Evolutionary conservation across 208 protist genomes (phyloP).

Genomic region (Trichomonas tenax): DNA sequence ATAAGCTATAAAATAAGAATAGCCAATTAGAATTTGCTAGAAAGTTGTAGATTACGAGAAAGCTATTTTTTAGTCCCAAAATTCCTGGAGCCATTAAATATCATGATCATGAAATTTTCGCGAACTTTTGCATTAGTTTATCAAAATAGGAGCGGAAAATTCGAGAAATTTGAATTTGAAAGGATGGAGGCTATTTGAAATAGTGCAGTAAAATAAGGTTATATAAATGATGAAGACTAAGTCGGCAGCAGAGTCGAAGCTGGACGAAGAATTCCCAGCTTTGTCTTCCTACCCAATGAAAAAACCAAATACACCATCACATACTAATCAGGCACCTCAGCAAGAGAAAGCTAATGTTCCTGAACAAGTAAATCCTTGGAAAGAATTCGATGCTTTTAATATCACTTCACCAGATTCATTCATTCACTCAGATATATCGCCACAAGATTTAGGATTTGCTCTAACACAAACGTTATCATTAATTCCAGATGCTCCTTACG

Average conservation of each 20-base stretch:
- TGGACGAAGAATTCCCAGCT: background rate
- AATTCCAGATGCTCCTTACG: constrained; percentile 6
- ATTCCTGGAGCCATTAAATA: too few species aligned
- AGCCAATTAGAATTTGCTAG: too few species aligned
- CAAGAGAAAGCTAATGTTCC: background rate
- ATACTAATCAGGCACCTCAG: too few species aligned
- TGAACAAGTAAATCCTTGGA: background rate
- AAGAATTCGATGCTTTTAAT: background rate
- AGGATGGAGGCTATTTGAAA: too few species aligned
- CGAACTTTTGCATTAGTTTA: too few species aligned
- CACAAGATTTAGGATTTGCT: background rate
- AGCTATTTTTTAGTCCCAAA: too few species aligned
- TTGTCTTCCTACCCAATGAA: background rate
- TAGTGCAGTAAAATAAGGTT: background rate
- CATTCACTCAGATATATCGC: background rate
- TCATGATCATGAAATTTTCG: too few species aligned
- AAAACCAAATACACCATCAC: background rate
- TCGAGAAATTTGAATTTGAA: too few species aligned
- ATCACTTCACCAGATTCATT: background rate
- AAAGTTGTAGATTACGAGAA: too few species aligned
- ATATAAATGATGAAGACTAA: background rate
- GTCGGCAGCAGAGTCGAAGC: background rate
- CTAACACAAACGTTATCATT: background rate
- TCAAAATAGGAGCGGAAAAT: too few species aligned
- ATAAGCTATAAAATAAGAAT: too few species aligned